Conservation (phyloP, 2,329 filamentous ascomycete genomes). For the Aspergillus awamori region DNA sequence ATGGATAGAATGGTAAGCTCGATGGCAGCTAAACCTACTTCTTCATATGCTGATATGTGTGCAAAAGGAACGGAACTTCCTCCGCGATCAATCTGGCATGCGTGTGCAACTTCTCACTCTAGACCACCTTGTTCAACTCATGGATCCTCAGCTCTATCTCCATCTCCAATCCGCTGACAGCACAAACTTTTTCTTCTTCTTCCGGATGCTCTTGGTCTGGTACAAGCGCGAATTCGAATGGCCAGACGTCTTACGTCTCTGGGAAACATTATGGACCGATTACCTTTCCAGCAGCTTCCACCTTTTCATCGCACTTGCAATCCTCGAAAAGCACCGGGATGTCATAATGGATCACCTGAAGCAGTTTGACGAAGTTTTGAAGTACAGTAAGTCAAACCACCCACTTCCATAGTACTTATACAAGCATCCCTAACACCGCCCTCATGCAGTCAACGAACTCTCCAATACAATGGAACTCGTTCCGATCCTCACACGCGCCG, state of each 20-base stretch:
- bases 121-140: conserved; percentile 92
- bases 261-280: conserved; percentile 95
- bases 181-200: conserved; percentile 99
- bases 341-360: conserved; percentile 94
- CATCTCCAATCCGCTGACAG: conserved; percentile 89
- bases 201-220: conserved; percentile 98
- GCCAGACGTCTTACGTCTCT: conserved; percentile 81
- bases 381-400: conserved; percentile 70
- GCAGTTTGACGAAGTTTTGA: conserved; percentile 95
- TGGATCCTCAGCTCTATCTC: conserved; percentile 91
- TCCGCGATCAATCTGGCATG: conserved; percentile 96
- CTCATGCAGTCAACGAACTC: conserved; percentile 83
- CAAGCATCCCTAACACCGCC: background rate
- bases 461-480: conserved; percentile 90
- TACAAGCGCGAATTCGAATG: conserved; percentile 97
- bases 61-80: conserved; percentile 79
- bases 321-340: conserved; percentile 92
- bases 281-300: conserved; percentile 88
- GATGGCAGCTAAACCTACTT: background rate
- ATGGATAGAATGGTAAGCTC: conserved; percentile 85
- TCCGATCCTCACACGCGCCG: conserved; percentile 82
- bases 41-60: conserved; percentile 11
- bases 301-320: conserved; percentile 88
- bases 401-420: background rate
- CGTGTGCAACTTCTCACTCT: conserved; percentile 84